phyloP scores from a whole-genome alignment of 2,329 filamentous ascomycete species.

The Didymella pinodella region DNA sequence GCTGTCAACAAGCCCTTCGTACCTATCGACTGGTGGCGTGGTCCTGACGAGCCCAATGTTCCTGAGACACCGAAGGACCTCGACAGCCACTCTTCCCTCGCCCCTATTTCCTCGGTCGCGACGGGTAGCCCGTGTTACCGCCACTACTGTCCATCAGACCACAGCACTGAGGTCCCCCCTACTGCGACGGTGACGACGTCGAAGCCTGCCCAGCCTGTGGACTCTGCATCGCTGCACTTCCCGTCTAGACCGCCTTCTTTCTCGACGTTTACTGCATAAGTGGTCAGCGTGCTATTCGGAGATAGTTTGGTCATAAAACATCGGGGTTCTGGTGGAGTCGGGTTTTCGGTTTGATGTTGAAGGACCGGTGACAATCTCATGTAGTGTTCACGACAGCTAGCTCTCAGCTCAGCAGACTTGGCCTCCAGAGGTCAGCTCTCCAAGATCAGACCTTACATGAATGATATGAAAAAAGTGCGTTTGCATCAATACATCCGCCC shows the following conservation, averaged over 20 bases:
- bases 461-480: background rate
- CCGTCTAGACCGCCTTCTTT: background rate
- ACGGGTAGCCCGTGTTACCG: background rate
- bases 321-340: too few relatives aligned
- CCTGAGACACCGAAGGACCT: background rate
- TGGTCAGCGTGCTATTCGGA: background rate
- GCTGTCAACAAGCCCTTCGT: background rate
- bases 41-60: background rate
- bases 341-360: background rate
- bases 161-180: background rate
- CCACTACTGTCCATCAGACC: slow-evolving; percentile 3
- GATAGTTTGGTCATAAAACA: too few relatives aligned
- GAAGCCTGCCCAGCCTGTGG: background rate
- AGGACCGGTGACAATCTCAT: background rate
- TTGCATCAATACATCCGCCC: background rate
- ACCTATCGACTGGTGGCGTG: slow-evolving; percentile 10
- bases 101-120: background rate
- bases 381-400: background rate
- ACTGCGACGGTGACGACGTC: background rate
- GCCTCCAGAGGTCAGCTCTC: background rate
- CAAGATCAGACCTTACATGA: background rate
- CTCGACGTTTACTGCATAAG: background rate
- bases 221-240: background rate
- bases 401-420: background rate
- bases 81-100: background rate